phyloP scores from a whole-genome alignment of 352 stramenopile genomes.

The Globisporangium solare region DNA sequence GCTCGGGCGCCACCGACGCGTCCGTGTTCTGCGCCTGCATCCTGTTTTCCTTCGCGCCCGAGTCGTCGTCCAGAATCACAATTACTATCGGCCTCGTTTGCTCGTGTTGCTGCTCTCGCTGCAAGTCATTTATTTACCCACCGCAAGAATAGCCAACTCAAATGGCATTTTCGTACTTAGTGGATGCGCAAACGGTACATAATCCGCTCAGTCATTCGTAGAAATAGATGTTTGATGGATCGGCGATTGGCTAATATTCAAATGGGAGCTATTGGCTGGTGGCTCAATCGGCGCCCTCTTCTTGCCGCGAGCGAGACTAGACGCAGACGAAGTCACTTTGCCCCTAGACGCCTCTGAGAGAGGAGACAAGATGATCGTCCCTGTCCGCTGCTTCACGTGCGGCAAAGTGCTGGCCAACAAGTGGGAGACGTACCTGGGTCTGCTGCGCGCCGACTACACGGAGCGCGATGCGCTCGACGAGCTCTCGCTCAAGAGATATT shows the following conservation, averaged over 20 bases:
- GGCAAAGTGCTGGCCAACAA: conserved; percentile 99
- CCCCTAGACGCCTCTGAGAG: background rate
- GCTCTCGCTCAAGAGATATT: conserved; percentile 98
- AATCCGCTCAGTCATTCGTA: background rate
- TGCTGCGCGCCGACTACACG: conserved; percentile 96
- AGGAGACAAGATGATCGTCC: conserved; percentile 93
- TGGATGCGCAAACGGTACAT: conserved; percentile 1
- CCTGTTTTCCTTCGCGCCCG: conserved; percentile 8
- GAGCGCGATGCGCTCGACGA: conserved; percentile 98
- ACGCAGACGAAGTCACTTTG: background rate
- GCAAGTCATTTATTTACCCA: background rate
- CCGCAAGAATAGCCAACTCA: background rate
- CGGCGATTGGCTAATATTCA: conserved; percentile 4
- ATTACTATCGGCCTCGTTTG: background rate
- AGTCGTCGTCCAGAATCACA: conserved; percentile 1
- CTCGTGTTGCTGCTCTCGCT: background rate
- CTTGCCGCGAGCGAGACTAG: background rate
- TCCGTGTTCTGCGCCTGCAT: background rate
- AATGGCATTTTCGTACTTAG: conserved; percentile 3
- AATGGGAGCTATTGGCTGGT: conserved; percentile 11
- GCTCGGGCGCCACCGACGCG: no score
- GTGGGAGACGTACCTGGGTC: conserved; percentile 98
- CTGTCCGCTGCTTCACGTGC: conserved; percentile 99
- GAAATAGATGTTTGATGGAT: background rate
- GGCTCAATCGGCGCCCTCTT: conserved; percentile 5